Conservation (phyloP, 805 yeast genomes). For the Suhomyces sp. region DNA sequence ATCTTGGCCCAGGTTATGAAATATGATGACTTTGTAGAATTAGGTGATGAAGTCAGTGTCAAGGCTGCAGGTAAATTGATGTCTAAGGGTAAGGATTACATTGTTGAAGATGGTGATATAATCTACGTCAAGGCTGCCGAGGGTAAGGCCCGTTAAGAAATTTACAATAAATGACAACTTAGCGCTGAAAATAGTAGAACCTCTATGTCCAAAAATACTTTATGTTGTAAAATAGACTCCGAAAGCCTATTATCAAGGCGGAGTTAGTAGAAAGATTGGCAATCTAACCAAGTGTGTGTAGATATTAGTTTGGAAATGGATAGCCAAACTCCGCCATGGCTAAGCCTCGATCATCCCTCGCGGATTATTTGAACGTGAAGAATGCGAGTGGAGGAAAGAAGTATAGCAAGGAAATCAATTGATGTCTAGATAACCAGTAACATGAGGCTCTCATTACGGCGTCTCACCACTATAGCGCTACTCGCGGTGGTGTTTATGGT, state of each 20-base stretch:
- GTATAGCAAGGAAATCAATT: background rate
- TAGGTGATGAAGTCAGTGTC: slow-evolving; percentile 73
- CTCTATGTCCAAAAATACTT: background rate
- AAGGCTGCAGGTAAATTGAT: slow-evolving; percentile 85
- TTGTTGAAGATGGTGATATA: slow-evolving; percentile 92
- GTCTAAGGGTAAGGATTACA: slow-evolving; percentile 92
- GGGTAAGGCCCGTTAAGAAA: slow-evolving; percentile 62
- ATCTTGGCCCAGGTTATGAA: slow-evolving; percentile 92
- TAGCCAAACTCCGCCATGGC: background rate
- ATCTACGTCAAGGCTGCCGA: slow-evolving; percentile 92
- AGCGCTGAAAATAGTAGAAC: background rate
- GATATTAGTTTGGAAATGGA: too few species aligned
- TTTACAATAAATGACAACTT: background rate
- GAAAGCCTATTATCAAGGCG: background rate
- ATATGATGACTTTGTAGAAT: slow-evolving; percentile 72
- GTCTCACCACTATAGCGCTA: slow-evolving; percentile 1
- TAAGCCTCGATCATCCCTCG: background rate
- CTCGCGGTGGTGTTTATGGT: background rate
- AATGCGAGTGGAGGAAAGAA: background rate
- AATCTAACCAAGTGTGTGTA: background rate
- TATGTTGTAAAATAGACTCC: background rate
- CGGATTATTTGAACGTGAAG: background rate
- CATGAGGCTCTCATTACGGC: slow-evolving; percentile 9
- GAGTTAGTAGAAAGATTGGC: background rate
- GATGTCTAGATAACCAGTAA: background rate